These are phyloP conservation scores for Keithomyces neogunnii DNA, from an alignment of 2,329 filamentous ascomycete species.

Conservation along the genomic window DNA sequence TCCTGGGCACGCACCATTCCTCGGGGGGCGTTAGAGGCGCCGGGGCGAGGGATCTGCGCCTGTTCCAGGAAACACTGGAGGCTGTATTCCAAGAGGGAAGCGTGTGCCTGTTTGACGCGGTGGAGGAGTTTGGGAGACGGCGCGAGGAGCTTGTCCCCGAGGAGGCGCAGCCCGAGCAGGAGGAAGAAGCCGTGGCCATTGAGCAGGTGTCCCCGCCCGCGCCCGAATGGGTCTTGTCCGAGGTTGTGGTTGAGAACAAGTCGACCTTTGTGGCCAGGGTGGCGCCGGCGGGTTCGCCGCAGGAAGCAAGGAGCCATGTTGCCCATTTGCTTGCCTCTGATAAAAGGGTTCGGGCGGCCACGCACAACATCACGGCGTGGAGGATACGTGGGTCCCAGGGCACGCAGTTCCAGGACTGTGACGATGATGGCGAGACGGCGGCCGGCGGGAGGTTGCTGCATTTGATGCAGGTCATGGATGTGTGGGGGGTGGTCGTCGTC, in stretches of 20 bases:
- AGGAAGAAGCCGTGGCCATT: conserved; percentile 1
- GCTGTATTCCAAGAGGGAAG: conserved; percentile 63
- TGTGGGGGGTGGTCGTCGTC: conserved; percentile 88
- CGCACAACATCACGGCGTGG: conserved; percentile 96
- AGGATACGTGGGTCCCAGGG: conserved; percentile 52
- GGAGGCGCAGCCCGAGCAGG: not conserved
- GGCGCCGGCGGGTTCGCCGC: conserved; percentile 58
- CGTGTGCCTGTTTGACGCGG: conserved; percentile 85
- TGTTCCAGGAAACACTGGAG: conserved; percentile 58
- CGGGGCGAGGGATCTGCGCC: conserved; percentile 59
- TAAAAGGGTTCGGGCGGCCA: conserved; percentile 75
- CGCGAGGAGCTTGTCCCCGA: conserved; percentile 21
- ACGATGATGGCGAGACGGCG: conserved; percentile 93
- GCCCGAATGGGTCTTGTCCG: conserved; percentile 65
- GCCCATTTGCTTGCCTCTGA: conserved; percentile 72
- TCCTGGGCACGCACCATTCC: conserved; percentile 74
- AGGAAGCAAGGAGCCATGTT: conserved; percentile 63
- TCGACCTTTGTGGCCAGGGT: conserved; percentile 80
- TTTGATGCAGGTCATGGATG: conserved; percentile 88
- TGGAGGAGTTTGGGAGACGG: conserved; percentile 59
- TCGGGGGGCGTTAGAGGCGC: conserved; percentile 66
- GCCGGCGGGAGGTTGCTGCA: conserved; percentile 80
- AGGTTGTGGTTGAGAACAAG: conserved; percentile 69
- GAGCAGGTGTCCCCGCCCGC: conserved; percentile 18
- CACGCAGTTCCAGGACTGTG: conserved; percentile 70